These are phyloP conservation scores for Aspergillus pseudotamarii DNA, from an alignment of 2,329 filamentous ascomycete genomes.

Conservation along the genomic window DNA sequence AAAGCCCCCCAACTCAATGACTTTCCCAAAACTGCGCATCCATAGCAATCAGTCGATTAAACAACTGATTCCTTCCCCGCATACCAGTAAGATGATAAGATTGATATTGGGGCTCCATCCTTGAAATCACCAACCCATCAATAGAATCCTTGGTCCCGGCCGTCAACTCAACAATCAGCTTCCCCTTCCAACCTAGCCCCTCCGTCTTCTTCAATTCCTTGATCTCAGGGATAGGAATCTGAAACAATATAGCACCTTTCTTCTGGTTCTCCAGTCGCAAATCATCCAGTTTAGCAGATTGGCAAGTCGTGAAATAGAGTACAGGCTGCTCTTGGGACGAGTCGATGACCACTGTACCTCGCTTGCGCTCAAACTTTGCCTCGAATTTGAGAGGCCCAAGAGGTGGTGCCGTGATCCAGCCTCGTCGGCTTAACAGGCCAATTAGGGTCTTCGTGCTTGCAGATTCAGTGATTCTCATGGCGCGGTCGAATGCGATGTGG, in stretches of 20 bases:
- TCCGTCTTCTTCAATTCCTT: slow-evolving; percentile 76
- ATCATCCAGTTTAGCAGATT: slow-evolving; percentile 36
- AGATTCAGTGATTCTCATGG: slow-evolving; percentile 66
- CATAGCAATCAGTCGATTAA: slow-evolving; percentile 76
- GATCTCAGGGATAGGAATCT: slow-evolving; percentile 70
- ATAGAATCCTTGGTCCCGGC: slow-evolving; percentile 69
- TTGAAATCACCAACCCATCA: slow-evolving; percentile 71
- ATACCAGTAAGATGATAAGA: slow-evolving; percentile 70
- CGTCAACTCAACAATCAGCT: slow-evolving; percentile 79
- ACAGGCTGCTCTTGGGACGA: slow-evolving; percentile 38
- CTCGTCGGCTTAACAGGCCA: slow-evolving; percentile 64
- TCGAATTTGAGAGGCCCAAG: slow-evolving; percentile 78
- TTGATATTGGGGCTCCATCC: slow-evolving; percentile 53
- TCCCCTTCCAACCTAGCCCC: slow-evolving; percentile 82
- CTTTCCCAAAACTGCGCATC: slow-evolving; percentile 82
- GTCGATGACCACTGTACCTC: slow-evolving; percentile 70
- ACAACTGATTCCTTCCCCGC: slow-evolving; percentile 72
- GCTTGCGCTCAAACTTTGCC: slow-evolving; percentile 69
- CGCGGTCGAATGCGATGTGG: slow-evolving; percentile 70
- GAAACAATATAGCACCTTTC: slow-evolving; percentile 65
- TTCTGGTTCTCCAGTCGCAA: slow-evolving; percentile 54
- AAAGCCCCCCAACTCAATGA: slow-evolving; percentile 52
- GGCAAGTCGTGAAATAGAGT: slow-evolving; percentile 62
- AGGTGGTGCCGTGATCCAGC: slow-evolving; percentile 39
- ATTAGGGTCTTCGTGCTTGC: slow-evolving; percentile 70